Percentiles rank a stretch among this genome's conserved stretches.
These are phyloP conservation scores for Xylariaceae sp. DNA, from an alignment of 2,329 filamentous ascomycete genomes.

Conservation along the genomic window DNA sequence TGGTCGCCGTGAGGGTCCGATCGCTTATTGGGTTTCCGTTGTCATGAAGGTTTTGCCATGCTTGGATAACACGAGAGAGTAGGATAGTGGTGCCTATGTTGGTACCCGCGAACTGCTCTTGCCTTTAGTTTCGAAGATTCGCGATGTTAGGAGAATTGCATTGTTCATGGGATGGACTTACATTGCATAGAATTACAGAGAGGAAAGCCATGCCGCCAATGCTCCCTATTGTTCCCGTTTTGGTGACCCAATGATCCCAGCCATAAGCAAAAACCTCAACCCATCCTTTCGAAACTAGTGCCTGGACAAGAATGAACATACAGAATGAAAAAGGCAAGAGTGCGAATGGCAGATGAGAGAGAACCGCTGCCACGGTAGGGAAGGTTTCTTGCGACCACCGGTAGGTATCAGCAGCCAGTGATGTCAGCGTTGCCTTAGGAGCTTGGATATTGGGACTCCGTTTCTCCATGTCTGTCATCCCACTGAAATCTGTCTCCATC, in stretches of 20 bases:
- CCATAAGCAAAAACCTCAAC: constrained; percentile 68
- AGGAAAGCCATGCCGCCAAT: constrained; percentile 72
- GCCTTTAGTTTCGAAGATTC: background rate
- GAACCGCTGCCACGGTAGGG: constrained; percentile 62
- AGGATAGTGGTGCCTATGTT: constrained; percentile 75
- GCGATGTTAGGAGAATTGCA: no score
- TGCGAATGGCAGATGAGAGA: constrained; percentile 61
- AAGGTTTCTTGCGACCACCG: constrained; percentile 67
- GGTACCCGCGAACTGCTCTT: constrained; percentile 64
- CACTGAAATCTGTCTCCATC: background rate
- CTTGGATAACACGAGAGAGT: constrained; percentile 64
- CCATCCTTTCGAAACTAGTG: constrained; percentile 70
- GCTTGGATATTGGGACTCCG: background rate
- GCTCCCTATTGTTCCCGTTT: constrained; percentile 63
- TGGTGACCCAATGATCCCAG: constrained; percentile 69
- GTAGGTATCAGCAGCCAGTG: constrained; percentile 40
- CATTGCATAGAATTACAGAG: constrained; percentile 67
- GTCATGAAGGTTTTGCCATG: constrained; percentile 59
- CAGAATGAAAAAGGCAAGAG: constrained; percentile 67
- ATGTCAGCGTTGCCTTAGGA: constrained; percentile 44
- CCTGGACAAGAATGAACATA: constrained; percentile 74
- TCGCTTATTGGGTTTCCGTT: constrained; percentile 50
- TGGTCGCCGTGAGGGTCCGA: constrained; percentile 67
- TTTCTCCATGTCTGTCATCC: background rate
- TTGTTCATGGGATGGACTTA: constrained; percentile 36